These are phyloP conservation scores for Globomyces sp. DNA, from an alignment of 371 early-diverging fungal species.

Conservation along the genomic window DNA sequence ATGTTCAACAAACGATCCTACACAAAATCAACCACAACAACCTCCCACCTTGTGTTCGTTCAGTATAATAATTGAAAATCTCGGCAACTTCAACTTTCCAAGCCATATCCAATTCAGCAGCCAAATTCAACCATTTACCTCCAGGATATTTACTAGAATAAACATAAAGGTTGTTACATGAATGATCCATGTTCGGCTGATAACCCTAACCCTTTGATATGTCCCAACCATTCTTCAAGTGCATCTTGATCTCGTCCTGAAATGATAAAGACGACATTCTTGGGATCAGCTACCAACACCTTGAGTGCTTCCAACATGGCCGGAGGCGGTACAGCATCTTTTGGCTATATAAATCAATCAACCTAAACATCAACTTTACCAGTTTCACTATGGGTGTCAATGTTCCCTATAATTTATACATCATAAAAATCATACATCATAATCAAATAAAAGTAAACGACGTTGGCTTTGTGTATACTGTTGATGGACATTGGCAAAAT, in stretches of 20 bases:
- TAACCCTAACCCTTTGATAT: constrained; percentile 73
- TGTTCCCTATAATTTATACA: constrained; percentile 36
- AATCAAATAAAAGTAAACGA: constrained; percentile 59
- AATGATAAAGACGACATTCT: constrained; percentile 89
- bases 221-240: constrained; percentile 74
- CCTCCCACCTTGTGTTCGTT: constrained; percentile 71
- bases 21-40: not conserved
- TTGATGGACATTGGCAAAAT: constrained; percentile 43
- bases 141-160: constrained; percentile 58
- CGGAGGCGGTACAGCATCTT: constrained; percentile 50
- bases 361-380: too few relatives aligned
- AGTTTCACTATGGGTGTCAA: constrained; percentile 48
- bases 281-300: constrained; percentile 47
- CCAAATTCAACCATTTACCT: constrained; percentile 74
- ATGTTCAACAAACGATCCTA: constrained; percentile 75
- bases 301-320: constrained; percentile 45
- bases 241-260: constrained; percentile 87
- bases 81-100: constrained; percentile 86
- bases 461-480: constrained; percentile 59
- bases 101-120: constrained; percentile 74
- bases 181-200: constrained; percentile 86
- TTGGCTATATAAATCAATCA: constrained; percentile 25
- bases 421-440: constrained; percentile 32
- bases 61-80: constrained; percentile 86
- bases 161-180: not conserved